Percentiles rank a stretch among this genome's conserved stretches.
These are phyloP conservation scores for Curvularia sp. DNA, from an alignment of 2,329 filamentous ascomycete genomes.

Conservation along the genomic window DNA sequence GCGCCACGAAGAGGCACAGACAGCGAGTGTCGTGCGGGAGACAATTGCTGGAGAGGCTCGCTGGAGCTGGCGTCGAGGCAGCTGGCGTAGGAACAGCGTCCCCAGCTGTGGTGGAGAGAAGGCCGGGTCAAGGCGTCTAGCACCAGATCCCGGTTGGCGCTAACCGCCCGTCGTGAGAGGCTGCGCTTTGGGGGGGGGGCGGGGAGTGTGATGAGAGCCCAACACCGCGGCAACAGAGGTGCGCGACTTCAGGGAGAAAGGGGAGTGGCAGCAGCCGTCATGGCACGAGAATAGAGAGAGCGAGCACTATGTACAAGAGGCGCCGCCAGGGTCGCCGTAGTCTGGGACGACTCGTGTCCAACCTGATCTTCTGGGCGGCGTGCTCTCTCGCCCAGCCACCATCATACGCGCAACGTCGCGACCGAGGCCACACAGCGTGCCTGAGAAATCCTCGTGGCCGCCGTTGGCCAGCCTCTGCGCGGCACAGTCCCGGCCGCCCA, in stretches of 20 bases:
- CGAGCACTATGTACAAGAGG: neutral
- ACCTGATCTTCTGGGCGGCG: neutral
- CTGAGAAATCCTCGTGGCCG: constrained; percentile 17
- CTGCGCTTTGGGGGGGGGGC: constrained; percentile 3
- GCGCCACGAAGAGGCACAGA: constrained; percentile 20
- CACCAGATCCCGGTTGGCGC: constrained; percentile 25
- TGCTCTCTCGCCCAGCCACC: constrained; percentile 9
- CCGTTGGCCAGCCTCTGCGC: constrained; percentile 17
- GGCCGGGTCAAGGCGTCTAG: constrained; percentile 19
- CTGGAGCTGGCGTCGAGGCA: constrained; percentile 18
- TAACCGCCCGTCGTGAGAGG: constrained; percentile 14
- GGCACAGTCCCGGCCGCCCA: neutral
- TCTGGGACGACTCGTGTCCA: neutral
- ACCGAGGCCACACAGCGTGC: constrained; percentile 13
- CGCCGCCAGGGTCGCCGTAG: no score
- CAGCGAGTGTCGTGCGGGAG: constrained; percentile 18
- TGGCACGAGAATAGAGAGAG: neutral
- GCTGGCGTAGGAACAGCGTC: constrained; percentile 15
- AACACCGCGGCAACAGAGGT: neutral
- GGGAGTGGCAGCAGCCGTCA: neutral
- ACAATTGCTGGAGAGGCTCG: constrained; percentile 25
- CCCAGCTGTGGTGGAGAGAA: constrained; percentile 21
- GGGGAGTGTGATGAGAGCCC: neutral
- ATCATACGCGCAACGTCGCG: constrained; percentile 9
- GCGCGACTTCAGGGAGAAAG: neutral